These are phyloP conservation scores for Massospora cicadina DNA, from an alignment of 371 early-diverging fungal species.

Conservation along the genomic window DNA sequence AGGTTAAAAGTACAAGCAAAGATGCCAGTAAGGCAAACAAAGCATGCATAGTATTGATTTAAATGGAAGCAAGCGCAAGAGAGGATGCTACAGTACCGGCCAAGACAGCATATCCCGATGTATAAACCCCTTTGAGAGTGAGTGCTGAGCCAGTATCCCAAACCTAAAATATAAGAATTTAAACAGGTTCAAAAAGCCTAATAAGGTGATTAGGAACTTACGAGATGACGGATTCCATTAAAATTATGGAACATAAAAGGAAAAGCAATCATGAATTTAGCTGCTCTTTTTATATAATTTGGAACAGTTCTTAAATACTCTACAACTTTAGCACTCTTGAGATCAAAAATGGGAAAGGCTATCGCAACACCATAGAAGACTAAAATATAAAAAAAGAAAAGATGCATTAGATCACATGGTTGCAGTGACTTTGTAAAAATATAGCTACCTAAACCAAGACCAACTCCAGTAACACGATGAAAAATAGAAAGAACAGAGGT, in stretches of 20 bases:
- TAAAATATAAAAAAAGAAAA: conserved; percentile 12
- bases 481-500: conserved; percentile 59
- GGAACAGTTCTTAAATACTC: conserved; percentile 31
- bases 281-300: conserved; percentile 27
- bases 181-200: background rate
- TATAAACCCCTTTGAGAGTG: conserved; percentile 57
- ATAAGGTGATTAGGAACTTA: conserved; percentile 16
- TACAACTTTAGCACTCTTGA: conserved; percentile 44
- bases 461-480: conserved; percentile 68
- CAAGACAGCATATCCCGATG: conserved; percentile 62
- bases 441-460: conserved; percentile 49
- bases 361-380: conserved; percentile 49
- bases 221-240: conserved; percentile 81
- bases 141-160: conserved; percentile 67
- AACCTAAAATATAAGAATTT: conserved; percentile 21
- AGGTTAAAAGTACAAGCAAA: too few species aligned
- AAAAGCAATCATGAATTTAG: conserved; percentile 40
- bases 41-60: too few species aligned
- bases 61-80: conserved; percentile 16
- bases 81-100: conserved; percentile 28
- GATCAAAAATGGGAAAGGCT: conserved; percentile 32
- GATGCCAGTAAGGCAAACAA: too few species aligned
- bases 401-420: background rate
- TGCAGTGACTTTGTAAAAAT: background rate
- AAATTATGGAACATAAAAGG: conserved; percentile 72